phyloP scores from a whole-genome alignment of 139 green algal species.

The Chlamydomonas schloesseri region DNA sequence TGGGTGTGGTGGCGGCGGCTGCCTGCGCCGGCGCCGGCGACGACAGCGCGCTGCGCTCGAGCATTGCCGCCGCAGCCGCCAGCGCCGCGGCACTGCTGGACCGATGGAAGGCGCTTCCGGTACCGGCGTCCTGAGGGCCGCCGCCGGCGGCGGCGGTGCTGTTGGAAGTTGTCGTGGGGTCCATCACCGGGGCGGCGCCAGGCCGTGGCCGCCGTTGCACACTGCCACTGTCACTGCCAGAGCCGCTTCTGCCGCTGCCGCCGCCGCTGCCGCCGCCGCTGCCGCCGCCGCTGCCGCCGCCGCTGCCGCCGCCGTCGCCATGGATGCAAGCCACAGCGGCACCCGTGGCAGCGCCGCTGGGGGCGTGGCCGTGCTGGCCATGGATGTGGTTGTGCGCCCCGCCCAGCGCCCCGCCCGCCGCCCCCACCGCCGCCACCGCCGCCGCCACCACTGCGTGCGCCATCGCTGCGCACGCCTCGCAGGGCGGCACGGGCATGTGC shows the following conservation, averaged over 20 bases:
- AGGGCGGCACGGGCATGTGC: conserved; percentile 26
- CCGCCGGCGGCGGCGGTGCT: neutral
- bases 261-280: neutral
- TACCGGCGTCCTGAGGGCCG: too few species aligned
- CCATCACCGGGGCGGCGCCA: neutral
- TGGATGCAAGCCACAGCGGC: too few species aligned
- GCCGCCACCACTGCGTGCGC: neutral
- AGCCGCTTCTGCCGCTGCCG: neutral
- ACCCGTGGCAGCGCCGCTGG: too few species aligned
- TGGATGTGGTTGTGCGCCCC: too few species aligned
- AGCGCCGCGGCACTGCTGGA: conserved; percentile 27
- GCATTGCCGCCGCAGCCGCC: neutral
- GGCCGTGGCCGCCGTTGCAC: neutral
- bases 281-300: neutral
- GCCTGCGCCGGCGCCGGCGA: neutral
- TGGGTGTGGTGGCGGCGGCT: too few species aligned
- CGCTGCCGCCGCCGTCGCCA: neutral
- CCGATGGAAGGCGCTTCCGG: neutral
- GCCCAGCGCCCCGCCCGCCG: neutral
- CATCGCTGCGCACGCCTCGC: neutral
- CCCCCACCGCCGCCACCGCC: neutral
- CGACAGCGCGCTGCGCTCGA: neutral
- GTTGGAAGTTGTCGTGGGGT: too few species aligned
- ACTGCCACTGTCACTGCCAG: neutral
- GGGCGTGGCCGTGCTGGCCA: too few species aligned